Evolutionary conservation across 352 stramenopile species (phyloP).

Genomic region (Phytophthora pini): DNA sequence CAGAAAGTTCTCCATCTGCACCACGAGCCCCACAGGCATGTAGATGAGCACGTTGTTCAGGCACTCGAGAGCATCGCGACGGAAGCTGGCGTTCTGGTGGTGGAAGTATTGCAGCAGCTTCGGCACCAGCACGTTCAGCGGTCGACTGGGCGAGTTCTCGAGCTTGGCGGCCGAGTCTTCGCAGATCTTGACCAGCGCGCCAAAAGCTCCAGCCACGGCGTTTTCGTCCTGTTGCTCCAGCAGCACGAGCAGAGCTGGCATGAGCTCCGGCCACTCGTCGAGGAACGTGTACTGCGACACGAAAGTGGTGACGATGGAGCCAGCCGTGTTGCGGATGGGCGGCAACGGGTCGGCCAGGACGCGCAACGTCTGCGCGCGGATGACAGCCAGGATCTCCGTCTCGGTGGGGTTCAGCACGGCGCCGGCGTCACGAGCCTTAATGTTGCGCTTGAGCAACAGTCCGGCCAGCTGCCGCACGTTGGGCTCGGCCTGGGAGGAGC

Average conservation of each 20-base stretch:
- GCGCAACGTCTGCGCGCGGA: conserved; percentile 76
- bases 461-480: conserved; percentile 83
- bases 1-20: conserved; percentile 92
- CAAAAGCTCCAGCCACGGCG: conserved; percentile 85
- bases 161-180: conserved; percentile 91
- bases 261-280: conserved; percentile 90
- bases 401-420: conserved; percentile 57
- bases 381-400: conserved; percentile 81
- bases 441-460: conserved; percentile 87
- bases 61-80: conserved; percentile 87
- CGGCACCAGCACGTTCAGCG: conserved; percentile 88
- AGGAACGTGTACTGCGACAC: conserved; percentile 89
- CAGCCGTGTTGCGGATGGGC: conserved; percentile 81
- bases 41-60: conserved; percentile 92
- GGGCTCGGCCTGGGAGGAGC: conserved; percentile 55
- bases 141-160: conserved; percentile 86
- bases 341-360: conserved; percentile 68
- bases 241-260: conserved; percentile 68
- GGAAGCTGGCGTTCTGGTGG: conserved; percentile 78
- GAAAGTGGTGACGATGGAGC: conserved; percentile 86
- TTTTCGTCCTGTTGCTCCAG: conserved; percentile 70
- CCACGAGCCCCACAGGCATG: conserved; percentile 85
- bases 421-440: conserved; percentile 78
- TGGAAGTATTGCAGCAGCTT: conserved; percentile 92
- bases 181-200: conserved; percentile 89